These are phyloP conservation scores for Phytophthora melonis DNA, from an alignment of 352 stramenopile genomes.

Conservation along the genomic window DNA sequence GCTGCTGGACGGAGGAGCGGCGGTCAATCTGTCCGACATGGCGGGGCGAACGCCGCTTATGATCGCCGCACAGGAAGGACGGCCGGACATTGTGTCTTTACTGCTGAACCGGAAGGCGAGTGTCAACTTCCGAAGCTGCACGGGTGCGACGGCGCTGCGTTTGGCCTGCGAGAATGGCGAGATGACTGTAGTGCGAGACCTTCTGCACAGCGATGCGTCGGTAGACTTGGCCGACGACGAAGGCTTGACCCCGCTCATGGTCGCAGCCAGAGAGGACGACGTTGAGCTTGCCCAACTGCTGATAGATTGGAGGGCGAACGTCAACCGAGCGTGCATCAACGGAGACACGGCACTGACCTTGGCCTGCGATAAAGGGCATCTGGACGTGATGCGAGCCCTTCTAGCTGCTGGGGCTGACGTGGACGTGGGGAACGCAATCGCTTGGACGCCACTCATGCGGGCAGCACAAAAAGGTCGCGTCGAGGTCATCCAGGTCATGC, in stretches of 20 bases:
- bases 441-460: conserved; percentile 38
- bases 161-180: conserved; percentile 30
- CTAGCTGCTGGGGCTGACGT: conserved; percentile 32
- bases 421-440: conserved; percentile 28
- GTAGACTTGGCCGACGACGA: conserved; percentile 30
- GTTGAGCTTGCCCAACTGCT: conserved; percentile 27
- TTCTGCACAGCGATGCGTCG: conserved; percentile 27
- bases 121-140: conserved; percentile 25
- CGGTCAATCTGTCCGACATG: conserved; percentile 22
- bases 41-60: conserved; percentile 32
- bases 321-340: conserved; percentile 19
- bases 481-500: conserved; percentile 29
- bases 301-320: conserved; percentile 28
- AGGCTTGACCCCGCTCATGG: conserved; percentile 44
- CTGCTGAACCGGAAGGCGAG: conserved; percentile 32
- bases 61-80: conserved; percentile 18
- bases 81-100: conserved; percentile 24
- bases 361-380: conserved; percentile 29
- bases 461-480: conserved; percentile 34
- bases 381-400: conserved; percentile 24
- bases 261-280: conserved; percentile 24
- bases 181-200: conserved; percentile 18
- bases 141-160: conserved; percentile 29
- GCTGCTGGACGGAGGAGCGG: conserved; percentile 35
- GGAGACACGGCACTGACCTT: conserved; percentile 31